Base-by-base conservation (phyloP, 2,329 filamentous ascomycete genomes). In the Penicillium psychrosexuale region DNA sequence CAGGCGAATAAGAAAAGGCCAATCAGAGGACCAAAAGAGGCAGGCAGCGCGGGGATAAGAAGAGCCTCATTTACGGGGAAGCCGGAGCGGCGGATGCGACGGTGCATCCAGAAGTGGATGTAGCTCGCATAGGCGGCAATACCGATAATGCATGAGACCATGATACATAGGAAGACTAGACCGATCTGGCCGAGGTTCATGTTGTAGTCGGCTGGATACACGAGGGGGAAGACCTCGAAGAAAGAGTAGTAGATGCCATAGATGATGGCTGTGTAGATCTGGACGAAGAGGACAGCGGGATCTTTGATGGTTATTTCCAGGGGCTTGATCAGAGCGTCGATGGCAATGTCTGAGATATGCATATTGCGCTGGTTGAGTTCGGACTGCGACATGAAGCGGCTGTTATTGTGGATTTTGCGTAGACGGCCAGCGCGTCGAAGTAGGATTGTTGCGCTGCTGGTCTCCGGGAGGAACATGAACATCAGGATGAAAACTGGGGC, bases 201-300 rank as follows among this genome's bases (percentile, higher is more conserved):
- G 65, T 73, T 69, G 70, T 88, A 88, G 63, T 80, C 74, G 37
- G 77, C 77, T 2, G 78, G 77, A 67, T 85, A 88, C 52, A 87
- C 83, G 13, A 86, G 74, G 3, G 84, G 84, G 71, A 88, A 87
- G 31, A 82, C 82, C 66, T 87, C 85, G 68, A 88, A 88, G 72
- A 82, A 88, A 47, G 75, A 76, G 61, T 81, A 81, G 56, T 76
- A 75, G 30, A 74, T 73, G 42, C 69, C 71, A 56, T 75, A 88
- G 62, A 84, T 80, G 61, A 87, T 80, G 50, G 82, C 81, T 3
- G 80, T 83, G 71, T 87, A 88, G 42, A 86, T 56, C 65, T 85
- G 82, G 0, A 84, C 81, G 68, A 87, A 87, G 8, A 82, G 69
- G 1, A 88, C 79, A 12, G 84, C 83, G 0, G 85, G 84, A 54